Conservation (phyloP, 2,329 filamentous ascomycete genomes). For the Emmonsiellopsis sp. region DNA sequence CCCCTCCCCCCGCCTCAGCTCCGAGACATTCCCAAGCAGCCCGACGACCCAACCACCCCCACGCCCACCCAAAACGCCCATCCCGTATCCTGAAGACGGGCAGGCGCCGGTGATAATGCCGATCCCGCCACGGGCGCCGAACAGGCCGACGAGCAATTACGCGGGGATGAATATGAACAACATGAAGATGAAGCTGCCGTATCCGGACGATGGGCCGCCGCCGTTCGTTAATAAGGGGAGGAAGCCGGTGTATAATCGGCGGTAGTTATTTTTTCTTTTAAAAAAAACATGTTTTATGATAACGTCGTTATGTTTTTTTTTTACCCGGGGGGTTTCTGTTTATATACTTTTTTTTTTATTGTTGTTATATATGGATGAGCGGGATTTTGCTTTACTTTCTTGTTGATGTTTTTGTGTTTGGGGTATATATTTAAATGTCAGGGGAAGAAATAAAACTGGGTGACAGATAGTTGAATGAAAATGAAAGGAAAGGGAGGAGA, state of each 20-base stretch:
- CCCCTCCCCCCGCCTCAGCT: conserved; percentile 27
- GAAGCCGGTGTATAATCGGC: conserved; percentile 64
- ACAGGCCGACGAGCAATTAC: conserved; percentile 8
- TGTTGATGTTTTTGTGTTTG: too few relatives aligned
- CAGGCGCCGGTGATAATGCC: conserved; percentile 26
- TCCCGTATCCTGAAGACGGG: conserved; percentile 43
- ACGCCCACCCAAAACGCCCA: conserved; percentile 67
- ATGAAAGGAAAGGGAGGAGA: neutral
- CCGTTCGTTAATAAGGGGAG: conserved; percentile 76
- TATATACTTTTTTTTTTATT: too few relatives aligned
- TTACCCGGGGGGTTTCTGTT: neutral
- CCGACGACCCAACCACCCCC: conserved; percentile 49
- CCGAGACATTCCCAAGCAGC: conserved; percentile 26
- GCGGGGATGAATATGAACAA: conserved; percentile 1
- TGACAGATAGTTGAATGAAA: neutral
- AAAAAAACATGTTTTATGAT: neutral
- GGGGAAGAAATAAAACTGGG: too few relatives aligned
- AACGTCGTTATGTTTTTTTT: conserved; percentile 1
- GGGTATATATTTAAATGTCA: too few relatives aligned
- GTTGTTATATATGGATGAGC: too few relatives aligned
- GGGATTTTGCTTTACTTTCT: too few relatives aligned
- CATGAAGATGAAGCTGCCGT: conserved; percentile 50
- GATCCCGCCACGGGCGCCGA: conserved; percentile 27
- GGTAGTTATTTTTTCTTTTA: conserved; percentile 24
- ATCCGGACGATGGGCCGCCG: conserved; percentile 74